These are phyloP conservation scores for Schizothecium vesticola DNA, from an alignment of 495 filamentous ascomycete species.

Conservation along the genomic window DNA sequence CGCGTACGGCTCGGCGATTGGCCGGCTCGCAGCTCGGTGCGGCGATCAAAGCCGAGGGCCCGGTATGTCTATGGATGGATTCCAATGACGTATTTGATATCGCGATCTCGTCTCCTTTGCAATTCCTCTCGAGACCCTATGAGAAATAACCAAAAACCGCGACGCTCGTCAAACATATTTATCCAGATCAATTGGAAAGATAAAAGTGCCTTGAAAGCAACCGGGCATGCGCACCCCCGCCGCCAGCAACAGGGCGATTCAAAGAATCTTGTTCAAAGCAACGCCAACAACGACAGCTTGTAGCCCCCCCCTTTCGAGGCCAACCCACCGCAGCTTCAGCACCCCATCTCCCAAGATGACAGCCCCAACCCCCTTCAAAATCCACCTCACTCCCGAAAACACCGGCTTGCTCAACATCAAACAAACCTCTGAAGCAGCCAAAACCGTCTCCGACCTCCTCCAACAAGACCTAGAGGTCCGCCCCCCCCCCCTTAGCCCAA, in stretches of 20 bases:
- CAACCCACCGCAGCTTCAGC: background rate
- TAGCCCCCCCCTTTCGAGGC: background rate
- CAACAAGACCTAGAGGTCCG: constrained; percentile 63
- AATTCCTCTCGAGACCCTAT: background rate
- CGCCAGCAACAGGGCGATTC: background rate
- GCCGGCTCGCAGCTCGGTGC: background rate
- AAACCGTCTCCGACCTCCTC: constrained; percentile 57
- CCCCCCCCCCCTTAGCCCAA: too few species aligned
- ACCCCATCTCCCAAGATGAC: constrained; percentile 40
- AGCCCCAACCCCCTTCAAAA: constrained; percentile 53
- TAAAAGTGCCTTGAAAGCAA: background rate
- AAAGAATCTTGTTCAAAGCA: background rate
- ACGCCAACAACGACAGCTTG: background rate
- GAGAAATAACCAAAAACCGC: background rate
- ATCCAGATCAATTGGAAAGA: background rate
- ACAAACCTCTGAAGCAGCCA: constrained; percentile 54
- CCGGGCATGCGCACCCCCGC: background rate
- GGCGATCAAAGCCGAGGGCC: background rate
- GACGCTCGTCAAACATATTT: background rate
- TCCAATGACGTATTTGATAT: background rate
- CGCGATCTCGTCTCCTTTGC: background rate
- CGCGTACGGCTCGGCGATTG: background rate
- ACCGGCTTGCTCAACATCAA: constrained; percentile 52
- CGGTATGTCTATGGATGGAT: background rate
- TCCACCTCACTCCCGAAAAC: constrained; percentile 53